Evolutionary conservation across 768 basidiomycete genomes (phyloP), one percentile per base, ranked within the genome.

Genomic region (Lactarius hengduanensis): DNA sequence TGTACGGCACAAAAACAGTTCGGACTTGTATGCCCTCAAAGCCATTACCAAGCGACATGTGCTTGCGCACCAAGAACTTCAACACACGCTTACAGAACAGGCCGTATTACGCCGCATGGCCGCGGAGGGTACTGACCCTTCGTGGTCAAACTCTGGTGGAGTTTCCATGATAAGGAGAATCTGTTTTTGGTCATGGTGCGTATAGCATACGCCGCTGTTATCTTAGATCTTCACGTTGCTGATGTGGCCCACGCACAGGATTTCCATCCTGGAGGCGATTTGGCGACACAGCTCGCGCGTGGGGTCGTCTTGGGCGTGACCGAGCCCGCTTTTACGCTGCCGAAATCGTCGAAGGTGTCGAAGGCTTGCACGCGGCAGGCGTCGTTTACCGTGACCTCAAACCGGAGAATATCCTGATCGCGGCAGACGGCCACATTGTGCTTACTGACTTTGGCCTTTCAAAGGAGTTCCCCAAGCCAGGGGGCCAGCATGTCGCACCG

Each of bases 381-480:
- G 94, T 99, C 74, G 95, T 99, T 78, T 96, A 98, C 77, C 91
- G 97, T 58, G 96, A 98, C 75, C 87, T 98, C 69, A 98, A 98
- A 74, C 96, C 96, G 1, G 96, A 98, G 79, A 95, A 95, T 77
- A 92, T 98, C 71, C 87, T 99, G 63, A 96, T 99, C 71, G 92
- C 92, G 59, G 85, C 86, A 2, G 91, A 95, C 71, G 97, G 97
- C 0, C 97, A 99, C 75, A 94, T 98, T 69, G 94, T 98, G 50
- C 82, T 99, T 41, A 98, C 96, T 30, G 97, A 98, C 79, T 99
- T 99, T 73, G 97, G 97, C 30, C 81, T 94, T 22, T 94, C 92
- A 36, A 96, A 94, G 72, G 93, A 94, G 78, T 96, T 96, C 74
- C 86, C 91, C 15, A 83, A 88, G 32, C 80, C 81, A 22, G 74